Evolutionary conservation across 169 alveolate genomes (phyloP).

Genomic region (Cystoisospora suis): DNA sequence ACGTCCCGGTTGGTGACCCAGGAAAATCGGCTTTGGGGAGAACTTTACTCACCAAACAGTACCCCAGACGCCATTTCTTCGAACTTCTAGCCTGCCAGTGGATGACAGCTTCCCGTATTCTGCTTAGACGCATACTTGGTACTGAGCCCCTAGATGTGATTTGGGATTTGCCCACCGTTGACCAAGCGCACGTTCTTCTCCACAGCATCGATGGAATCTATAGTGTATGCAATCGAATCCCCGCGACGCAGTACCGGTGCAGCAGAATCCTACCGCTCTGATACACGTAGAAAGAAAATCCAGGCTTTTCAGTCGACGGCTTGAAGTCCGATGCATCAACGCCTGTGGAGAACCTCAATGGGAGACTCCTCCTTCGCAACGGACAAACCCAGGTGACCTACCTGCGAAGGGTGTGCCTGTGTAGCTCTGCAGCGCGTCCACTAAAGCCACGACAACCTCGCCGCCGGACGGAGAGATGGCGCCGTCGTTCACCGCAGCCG

Average conservation of each 20-base stretch:
- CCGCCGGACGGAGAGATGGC: slow-evolving; percentile 83
- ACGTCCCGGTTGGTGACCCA: not conserved
- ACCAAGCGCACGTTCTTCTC: slow-evolving; percentile 85
- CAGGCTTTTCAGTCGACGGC: slow-evolving; percentile 38
- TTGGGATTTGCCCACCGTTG: slow-evolving; percentile 63
- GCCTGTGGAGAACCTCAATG: slow-evolving; percentile 6
- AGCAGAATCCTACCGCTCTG: slow-evolving; percentile 31
- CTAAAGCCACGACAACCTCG: slow-evolving; percentile 70
- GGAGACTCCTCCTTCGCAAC: not conserved
- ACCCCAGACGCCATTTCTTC: slow-evolving; percentile 73
- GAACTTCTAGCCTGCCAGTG: slow-evolving; percentile 74
- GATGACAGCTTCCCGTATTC: slow-evolving; percentile 73
- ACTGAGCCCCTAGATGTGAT: too few relatives aligned
- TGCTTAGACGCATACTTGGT: not conserved
- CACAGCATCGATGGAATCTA: slow-evolving; percentile 79
- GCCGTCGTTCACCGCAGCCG: slow-evolving; percentile 88
- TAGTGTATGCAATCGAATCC: not conserved
- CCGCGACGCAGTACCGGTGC: not conserved
- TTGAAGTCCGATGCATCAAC: slow-evolving; percentile 53
- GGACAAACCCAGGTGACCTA: not conserved
- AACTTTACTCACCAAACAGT: slow-evolving; percentile 68
- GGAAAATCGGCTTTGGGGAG: slow-evolving; percentile 1
- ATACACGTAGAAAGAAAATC: slow-evolving; percentile 45
- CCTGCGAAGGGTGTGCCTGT: slow-evolving; percentile 60
- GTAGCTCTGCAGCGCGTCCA: slow-evolving; percentile 70